Evolutionary conservation across 2,329 filamentous ascomycete species (phyloP).

Genomic region (Plectosphaerella sp.): DNA sequence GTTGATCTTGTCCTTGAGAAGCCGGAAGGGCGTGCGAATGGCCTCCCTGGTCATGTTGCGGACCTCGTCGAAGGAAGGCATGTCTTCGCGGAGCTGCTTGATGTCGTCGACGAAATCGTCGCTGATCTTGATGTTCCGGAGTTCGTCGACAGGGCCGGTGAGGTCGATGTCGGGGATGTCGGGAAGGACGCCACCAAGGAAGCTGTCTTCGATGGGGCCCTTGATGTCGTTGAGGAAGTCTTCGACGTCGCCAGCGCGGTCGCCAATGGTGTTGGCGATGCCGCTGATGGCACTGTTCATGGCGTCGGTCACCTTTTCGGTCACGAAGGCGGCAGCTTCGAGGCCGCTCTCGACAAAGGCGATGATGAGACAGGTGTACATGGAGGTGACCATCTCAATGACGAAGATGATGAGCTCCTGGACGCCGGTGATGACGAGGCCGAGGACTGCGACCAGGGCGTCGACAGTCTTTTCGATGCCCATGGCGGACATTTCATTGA

Average conservation of each 20-base stretch:
- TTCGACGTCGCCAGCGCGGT: slow-evolving; percentile 44
- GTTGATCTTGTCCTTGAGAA: slow-evolving; percentile 71
- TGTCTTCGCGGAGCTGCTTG: slow-evolving; percentile 66
- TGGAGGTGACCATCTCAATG: slow-evolving; percentile 86
- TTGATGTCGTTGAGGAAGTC: slow-evolving; percentile 47
- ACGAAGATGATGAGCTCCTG: slow-evolving; percentile 87
- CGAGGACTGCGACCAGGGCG: slow-evolving; percentile 74
- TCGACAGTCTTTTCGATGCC: slow-evolving; percentile 77
- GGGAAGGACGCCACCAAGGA: slow-evolving; percentile 45
- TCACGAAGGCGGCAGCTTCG: slow-evolving; percentile 55
- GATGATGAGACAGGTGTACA: slow-evolving; percentile 85
- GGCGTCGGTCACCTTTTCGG: slow-evolving; percentile 46
- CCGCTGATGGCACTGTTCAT: slow-evolving; percentile 46
- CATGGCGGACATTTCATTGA: slow-evolving; percentile 79
- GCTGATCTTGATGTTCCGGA: slow-evolving; percentile 68
- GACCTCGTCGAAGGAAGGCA: slow-evolving; percentile 80
- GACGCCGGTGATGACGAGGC: slow-evolving; percentile 75
- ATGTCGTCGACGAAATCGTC: slow-evolving; percentile 65
- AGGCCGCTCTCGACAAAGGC: slow-evolving; percentile 77
- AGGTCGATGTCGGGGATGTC: slow-evolving; percentile 57
- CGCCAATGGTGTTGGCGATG: slow-evolving; percentile 57
- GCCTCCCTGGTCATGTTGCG: slow-evolving; percentile 74
- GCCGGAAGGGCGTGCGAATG: slow-evolving; percentile 74
- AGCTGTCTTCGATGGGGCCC: slow-evolving; percentile 32
- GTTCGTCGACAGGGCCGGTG: slow-evolving; percentile 55